A percentile compares a stretch with the other conserved stretches of the same genome.
Conservation (phyloP, 2,329 filamentous ascomycete genomes). For the Pseudogymnoascus sp. region DNA sequence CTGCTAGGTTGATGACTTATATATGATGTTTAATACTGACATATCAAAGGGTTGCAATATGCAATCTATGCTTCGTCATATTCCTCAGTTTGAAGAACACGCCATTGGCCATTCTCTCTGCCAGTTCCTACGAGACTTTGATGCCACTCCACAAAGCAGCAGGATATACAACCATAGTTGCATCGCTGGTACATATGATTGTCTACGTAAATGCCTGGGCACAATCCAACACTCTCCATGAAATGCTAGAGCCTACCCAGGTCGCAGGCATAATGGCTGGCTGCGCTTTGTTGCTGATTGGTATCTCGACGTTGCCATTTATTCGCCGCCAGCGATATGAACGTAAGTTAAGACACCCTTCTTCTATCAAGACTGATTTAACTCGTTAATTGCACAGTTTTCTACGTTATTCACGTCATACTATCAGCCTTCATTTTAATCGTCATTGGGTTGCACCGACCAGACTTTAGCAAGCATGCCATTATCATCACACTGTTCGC, state of each 20-base stretch:
- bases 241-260: slow-evolving; percentile 33
- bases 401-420: slow-evolving; percentile 45
- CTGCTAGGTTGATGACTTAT: slow-evolving; percentile 13
- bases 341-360: slow-evolving; percentile 3
- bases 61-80: slow-evolving; percentile 45
- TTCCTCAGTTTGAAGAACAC: slow-evolving; percentile 54
- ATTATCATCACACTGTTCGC: slow-evolving; percentile 37
- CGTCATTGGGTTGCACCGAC: slow-evolving; percentile 45
- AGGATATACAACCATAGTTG: slow-evolving; percentile 42
- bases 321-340: slow-evolving; percentile 43
- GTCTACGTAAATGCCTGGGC: slow-evolving; percentile 35
- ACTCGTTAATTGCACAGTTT: slow-evolving; percentile 27
- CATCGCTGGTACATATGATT: slow-evolving; percentile 40
- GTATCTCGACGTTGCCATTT: slow-evolving; percentile 36
- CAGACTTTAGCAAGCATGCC: slow-evolving; percentile 34
- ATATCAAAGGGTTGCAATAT: slow-evolving; percentile 37
- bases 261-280: slow-evolving; percentile 44
- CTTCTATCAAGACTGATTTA: background rate
- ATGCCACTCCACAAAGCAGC: slow-evolving; percentile 50
- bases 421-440: slow-evolving; percentile 44
- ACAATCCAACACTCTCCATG: slow-evolving; percentile 20
- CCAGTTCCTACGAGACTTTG: slow-evolving; percentile 51
- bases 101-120: slow-evolving; percentile 45
- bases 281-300: slow-evolving; percentile 38
- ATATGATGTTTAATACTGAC: background rate